Evolutionary conservation across 345 rosid genomes (phyloP), one percentile per base, ranked within the genome.

Genomic region (Cardiospermum halicacabum): DNA sequence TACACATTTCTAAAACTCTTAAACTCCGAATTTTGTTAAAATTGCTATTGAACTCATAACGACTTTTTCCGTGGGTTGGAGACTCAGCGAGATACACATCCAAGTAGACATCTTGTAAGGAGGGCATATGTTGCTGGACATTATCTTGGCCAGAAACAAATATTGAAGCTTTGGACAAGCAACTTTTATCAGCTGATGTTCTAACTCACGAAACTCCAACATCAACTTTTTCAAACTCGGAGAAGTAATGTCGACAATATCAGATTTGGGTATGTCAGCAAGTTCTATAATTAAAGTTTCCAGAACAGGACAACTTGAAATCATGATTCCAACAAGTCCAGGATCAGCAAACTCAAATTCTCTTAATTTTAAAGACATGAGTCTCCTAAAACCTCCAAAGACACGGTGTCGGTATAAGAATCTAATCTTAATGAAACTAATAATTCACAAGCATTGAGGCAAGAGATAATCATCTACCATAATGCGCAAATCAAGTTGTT

Each of bases 281-380:
- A n/a, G n/a, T n/a, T n/a, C 6, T 5, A 64, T 8, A 8, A 0
- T 4, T 25, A 71, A 10, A 15, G 57, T 64, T 9, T 71, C 47
- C 1, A 71, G 65, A 8, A 15, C 2, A 10, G 54, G 50, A 11
- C 65, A 71, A 4, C 69, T 21, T 7, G 55, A 64, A 8, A 64
- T 22, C 4, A 70, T 53, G 40, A 43, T 57, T 8, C 39, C 13
- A 19, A 58, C 3, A 0, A 64, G 39, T 12, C 7, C 3, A 49
- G 24, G 9, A n/a, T 49, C 22, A 3, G 2, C 3, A 3, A 18
- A 49, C 27, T 6, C 3, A 19, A 49, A 4, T 6, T 4, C 19
- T 8, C 54, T 2, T 18, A 49, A 12, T 3, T 49, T 12, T 11
- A 49, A 21, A 11, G 54, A 4, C 27, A 18, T 49, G 11, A 49